These are phyloP conservation scores for Russula abietina DNA, from an alignment of 768 basidiomycete genomes.

Conservation along the genomic window DNA sequence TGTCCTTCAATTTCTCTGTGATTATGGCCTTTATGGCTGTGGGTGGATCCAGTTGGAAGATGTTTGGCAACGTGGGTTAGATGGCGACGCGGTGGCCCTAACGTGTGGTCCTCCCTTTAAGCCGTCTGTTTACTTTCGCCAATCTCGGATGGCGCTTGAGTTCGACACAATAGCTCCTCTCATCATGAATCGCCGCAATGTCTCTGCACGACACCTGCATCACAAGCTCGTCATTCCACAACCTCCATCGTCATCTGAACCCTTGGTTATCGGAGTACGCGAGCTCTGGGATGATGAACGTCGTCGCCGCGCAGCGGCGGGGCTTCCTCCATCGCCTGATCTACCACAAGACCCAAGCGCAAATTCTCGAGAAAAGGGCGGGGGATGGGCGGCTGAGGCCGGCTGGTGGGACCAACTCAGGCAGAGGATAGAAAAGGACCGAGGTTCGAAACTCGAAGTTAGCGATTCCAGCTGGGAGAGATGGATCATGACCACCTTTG, in stretches of 20 bases:
- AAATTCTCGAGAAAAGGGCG: slow-evolving; percentile 48
- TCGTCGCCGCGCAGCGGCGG: slow-evolving; percentile 57
- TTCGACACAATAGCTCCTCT: slow-evolving; percentile 76
- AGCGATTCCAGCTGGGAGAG: slow-evolving; percentile 51
- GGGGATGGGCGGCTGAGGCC: slow-evolving; percentile 66
- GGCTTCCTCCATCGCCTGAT: slow-evolving; percentile 65
- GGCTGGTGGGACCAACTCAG: slow-evolving; percentile 71
- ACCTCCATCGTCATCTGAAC: slow-evolving; percentile 49
- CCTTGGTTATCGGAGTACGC: slow-evolving; percentile 79
- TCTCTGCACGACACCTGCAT: slow-evolving; percentile 61
- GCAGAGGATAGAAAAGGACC: slow-evolving; percentile 50
- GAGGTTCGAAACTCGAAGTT: slow-evolving; percentile 27
- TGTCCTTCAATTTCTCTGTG: slow-evolving; percentile 86
- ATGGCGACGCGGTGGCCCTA: slow-evolving; percentile 31
- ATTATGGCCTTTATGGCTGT: slow-evolving; percentile 93
- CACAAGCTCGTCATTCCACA: slow-evolving; percentile 59
- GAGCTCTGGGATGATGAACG: slow-evolving; percentile 97
- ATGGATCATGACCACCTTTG: slow-evolving; percentile 82
- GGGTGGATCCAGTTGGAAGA: slow-evolving; percentile 76
- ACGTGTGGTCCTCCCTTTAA: slow-evolving; percentile 36
- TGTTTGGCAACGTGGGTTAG: slow-evolving; percentile 51
- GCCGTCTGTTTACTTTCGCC: slow-evolving; percentile 54
- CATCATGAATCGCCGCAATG: slow-evolving; percentile 74
- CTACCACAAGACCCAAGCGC: slow-evolving; percentile 68
- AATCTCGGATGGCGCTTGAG: slow-evolving; percentile 71